Percentiles rank a stretch among this genome's conserved stretches.
These are phyloP conservation scores for Clarireedia hainanense DNA, from an alignment of 2,329 filamentous ascomycete species.

Conservation along the genomic window DNA sequence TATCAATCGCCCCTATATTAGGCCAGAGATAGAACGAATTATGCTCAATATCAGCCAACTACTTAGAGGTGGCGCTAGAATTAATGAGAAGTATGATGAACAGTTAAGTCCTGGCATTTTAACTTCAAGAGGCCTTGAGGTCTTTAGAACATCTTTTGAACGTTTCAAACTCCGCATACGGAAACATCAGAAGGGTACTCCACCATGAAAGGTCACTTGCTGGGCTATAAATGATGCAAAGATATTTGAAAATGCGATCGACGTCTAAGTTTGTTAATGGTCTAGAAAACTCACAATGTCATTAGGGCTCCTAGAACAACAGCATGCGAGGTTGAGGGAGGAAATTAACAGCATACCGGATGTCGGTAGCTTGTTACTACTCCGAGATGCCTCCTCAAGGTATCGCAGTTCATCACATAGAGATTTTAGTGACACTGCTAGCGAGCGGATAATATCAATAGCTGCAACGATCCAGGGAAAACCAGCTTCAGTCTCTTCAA, in stretches of 20 bases:
- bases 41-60: constrained; percentile 11
- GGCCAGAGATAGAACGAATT: constrained; percentile 1
- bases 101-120: background rate
- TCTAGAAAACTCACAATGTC: constrained; percentile 17
- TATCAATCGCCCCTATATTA: constrained; percentile 9
- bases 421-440: constrained; percentile 15
- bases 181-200: constrained; percentile 17
- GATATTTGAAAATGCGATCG: constrained; percentile 18
- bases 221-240: constrained; percentile 19
- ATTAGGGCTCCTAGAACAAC: constrained; percentile 14
- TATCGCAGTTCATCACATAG: background rate
- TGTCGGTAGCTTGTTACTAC: constrained; percentile 15
- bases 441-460: constrained; percentile 7
- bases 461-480: background rate
- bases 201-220: constrained; percentile 17
- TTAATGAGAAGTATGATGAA: constrained; percentile 7
- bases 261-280: constrained; percentile 19
- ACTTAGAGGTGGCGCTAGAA: constrained; percentile 1
- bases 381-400: constrained; percentile 13
- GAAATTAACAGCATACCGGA: constrained; percentile 21
- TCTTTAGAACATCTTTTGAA: constrained; percentile 19
- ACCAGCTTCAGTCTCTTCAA: background rate
- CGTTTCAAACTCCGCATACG: constrained; percentile 15
- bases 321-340: constrained; percentile 12
- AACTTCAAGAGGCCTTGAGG: constrained; percentile 8